phyloP scores from a whole-genome alignment of 2,329 filamentous ascomycete species.

The Leptographium galeiforme region DNA sequence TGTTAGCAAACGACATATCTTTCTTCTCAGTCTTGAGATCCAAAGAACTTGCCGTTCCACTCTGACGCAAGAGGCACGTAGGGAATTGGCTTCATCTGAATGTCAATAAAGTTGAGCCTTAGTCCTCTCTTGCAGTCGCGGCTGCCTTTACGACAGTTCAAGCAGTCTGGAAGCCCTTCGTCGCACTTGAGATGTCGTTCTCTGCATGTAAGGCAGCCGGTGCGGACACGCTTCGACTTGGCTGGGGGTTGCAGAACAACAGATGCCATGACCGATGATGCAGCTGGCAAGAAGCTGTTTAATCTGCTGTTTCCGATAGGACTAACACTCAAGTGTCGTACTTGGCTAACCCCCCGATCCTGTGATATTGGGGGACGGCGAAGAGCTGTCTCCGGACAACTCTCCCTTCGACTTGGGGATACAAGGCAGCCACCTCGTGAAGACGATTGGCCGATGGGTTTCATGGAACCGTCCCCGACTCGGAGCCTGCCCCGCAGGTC shows the following conservation, averaged over 20 bases:
- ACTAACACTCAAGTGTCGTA: not conserved
- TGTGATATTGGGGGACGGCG: constrained; percentile 9
- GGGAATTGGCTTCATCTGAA: constrained; percentile 56
- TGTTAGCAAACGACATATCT: not conserved
- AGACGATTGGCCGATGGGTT: constrained; percentile 1
- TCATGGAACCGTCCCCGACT: not conserved
- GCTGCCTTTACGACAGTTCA: constrained; percentile 82
- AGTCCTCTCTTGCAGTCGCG: constrained; percentile 76
- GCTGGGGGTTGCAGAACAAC: not conserved
- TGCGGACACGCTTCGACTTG: constrained; percentile 33
- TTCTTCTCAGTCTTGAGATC: too few relatives aligned
- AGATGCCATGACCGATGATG: not conserved
- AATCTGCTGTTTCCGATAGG: constrained; percentile 5
- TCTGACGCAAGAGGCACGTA: constrained; percentile 47
- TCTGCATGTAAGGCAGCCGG: constrained; percentile 80
- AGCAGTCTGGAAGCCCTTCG: constrained; percentile 48
- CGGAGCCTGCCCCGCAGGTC: not conserved
- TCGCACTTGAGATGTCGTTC: constrained; percentile 88
- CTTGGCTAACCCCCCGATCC: constrained; percentile 8
- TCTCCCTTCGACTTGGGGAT: not conserved
- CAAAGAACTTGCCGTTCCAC: constrained; percentile 38
- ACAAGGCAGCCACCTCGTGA: not conserved
- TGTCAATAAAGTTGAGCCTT: constrained; percentile 83
- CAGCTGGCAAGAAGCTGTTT: constrained; percentile 10
- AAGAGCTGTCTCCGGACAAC: not conserved